phyloP scores from a whole-genome alignment of 768 basidiomycete species.

The Harrya chromipes region DNA sequence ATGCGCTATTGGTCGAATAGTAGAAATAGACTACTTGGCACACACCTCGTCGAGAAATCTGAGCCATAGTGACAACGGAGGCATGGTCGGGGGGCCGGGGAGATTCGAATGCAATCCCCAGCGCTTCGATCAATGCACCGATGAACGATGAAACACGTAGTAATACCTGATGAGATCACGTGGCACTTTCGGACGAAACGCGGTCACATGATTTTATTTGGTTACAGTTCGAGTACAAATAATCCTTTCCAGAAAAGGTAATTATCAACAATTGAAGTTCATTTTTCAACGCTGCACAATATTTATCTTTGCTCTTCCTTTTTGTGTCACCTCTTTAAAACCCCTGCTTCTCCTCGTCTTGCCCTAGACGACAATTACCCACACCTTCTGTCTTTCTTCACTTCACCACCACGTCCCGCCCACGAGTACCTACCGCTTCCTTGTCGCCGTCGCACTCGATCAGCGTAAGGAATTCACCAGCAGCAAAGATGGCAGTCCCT shows the following conservation, averaged over 20 bases:
- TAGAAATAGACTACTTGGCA: background rate
- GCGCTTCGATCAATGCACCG: no score
- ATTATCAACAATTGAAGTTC: constrained; percentile 25
- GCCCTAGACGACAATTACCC: constrained; percentile 12
- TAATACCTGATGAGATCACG: constrained; percentile 5
- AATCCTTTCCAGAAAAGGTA: constrained; percentile 22
- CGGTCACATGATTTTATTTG: constrained; percentile 35
- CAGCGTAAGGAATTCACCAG: constrained; percentile 48
- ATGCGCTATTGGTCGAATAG: constrained; percentile 1
- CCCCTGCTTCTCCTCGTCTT: constrained; percentile 18
- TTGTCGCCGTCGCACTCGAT: constrained; percentile 68
- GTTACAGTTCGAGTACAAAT: constrained; percentile 27
- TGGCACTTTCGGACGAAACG: constrained; percentile 20
- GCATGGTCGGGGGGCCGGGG: constrained; percentile 4
- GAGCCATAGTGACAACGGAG: constrained; percentile 22
- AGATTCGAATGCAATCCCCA: no score
- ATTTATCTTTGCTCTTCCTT: background rate
- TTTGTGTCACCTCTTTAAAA: constrained; percentile 17
- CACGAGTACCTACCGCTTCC: constrained; percentile 61
- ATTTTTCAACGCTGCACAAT: constrained; percentile 22
- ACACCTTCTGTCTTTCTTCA: background rate
- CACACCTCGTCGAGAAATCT: constrained; percentile 33
- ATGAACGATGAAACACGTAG: no score
- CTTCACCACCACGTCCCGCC: constrained; percentile 62
- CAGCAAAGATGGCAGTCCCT: constrained; percentile 74